Evolutionary conservation across 2,329 filamentous ascomycete genomes (phyloP).

Genomic region (Reticulascus tulasneorum): DNA sequence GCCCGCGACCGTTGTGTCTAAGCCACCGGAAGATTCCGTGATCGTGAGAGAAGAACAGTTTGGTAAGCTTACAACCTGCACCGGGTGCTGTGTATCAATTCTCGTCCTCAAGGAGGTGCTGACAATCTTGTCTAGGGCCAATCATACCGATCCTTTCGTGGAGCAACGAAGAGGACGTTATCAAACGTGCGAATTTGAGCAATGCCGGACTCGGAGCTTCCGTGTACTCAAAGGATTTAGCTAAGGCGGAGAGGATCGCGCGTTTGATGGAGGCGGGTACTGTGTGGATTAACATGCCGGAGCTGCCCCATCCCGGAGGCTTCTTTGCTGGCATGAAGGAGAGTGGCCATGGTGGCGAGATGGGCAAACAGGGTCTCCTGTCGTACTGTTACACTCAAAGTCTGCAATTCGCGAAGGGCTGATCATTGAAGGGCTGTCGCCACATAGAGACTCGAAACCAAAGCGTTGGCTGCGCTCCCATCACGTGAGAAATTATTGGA

Average conservation of each 20-base stretch:
- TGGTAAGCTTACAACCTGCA: conserved; percentile 17
- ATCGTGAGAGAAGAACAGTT: conserved; percentile 52
- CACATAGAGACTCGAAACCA: background rate
- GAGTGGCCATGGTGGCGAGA: conserved; percentile 29
- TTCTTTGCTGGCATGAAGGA: conserved; percentile 28
- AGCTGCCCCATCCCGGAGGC: conserved; percentile 24
- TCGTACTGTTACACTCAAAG: conserved; percentile 28
- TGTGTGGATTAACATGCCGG: conserved; percentile 54
- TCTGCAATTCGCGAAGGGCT: conserved; percentile 24
- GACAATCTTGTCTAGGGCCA: conserved; percentile 35
- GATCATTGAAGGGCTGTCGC: background rate
- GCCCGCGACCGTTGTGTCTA: conserved; percentile 54
- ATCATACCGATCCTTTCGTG: conserved; percentile 61
- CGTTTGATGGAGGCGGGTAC: conserved; percentile 51
- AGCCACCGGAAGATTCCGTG: conserved; percentile 51
- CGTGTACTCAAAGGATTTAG: conserved; percentile 52
- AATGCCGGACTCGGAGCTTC: conserved; percentile 53
- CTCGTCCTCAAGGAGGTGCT: background rate
- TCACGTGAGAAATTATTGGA: too few relatives aligned
- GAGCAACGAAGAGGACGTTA: conserved; percentile 56
- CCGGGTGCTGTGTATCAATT: background rate
- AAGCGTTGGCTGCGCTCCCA: too few relatives aligned
- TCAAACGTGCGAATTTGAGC: conserved; percentile 49
- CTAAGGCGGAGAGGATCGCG: conserved; percentile 47
- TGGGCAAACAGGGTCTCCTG: conserved; percentile 26